phyloP scores from a whole-genome alignment of 306 rosid species.

The Lathyrus oleraceus region DNA sequence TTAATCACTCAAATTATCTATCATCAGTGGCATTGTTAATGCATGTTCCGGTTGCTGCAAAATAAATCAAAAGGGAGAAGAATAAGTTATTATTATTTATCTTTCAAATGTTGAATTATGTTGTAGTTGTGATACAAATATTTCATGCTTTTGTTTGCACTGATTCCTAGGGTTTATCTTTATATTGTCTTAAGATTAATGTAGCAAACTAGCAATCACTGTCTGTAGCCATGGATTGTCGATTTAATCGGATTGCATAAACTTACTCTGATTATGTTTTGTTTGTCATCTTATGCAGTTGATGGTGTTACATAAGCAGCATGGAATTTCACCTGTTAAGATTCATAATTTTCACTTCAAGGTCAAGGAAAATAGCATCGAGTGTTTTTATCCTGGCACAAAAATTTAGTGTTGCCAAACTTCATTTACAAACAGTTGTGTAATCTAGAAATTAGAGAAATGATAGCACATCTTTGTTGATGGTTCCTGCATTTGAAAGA shows the following conservation, averaged over 20 bases:
- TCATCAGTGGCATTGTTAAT: background rate
- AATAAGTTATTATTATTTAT: background rate
- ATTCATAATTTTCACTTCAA: constrained; percentile 67
- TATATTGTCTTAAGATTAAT: background rate
- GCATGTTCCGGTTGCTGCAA: background rate
- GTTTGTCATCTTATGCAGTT: constrained; percentile 39
- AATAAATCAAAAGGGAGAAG: background rate
- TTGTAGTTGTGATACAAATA: constrained; percentile 5
- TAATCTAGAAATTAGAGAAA: constrained; percentile 5
- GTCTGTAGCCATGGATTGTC: background rate
- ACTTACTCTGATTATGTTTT: constrained; percentile 2
- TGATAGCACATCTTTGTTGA: background rate
- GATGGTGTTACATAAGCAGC: constrained; percentile 61
- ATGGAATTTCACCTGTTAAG: constrained; percentile 49
- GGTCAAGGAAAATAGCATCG: constrained; percentile 71
- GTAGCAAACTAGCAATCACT: constrained; percentile 10
- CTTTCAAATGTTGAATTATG: constrained; percentile 17
- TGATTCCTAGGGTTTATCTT: background rate
- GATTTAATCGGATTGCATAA: background rate
- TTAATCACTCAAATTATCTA: background rate
- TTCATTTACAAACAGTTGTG: constrained; percentile 12
- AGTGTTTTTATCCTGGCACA: constrained; percentile 86
- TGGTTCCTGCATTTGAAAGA: background rate
- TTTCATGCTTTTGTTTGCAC: background rate
- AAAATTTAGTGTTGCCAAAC: constrained; percentile 33